A percentile compares a stretch with the other conserved stretches of the same genome.
Evolutionary conservation across 805 yeast genomes (phyloP).

Genomic region (Ogataea populi-albae): DNA sequence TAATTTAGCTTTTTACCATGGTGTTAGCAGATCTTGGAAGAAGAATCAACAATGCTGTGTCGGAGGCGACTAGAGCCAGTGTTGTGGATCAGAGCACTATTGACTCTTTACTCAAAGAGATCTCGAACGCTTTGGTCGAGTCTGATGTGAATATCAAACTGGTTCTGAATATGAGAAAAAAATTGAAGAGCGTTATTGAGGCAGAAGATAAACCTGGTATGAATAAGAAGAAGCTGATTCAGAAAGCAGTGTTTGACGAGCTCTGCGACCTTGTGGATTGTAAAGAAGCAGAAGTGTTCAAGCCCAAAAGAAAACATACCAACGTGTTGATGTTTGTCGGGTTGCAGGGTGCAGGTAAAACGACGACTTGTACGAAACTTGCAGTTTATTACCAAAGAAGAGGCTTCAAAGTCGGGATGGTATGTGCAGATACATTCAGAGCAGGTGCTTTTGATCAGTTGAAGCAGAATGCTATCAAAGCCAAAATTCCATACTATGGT

Average conservation of each 20-base stretch:
- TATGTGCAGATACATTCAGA: conserved; percentile 98
- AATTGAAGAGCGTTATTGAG: conserved; percentile 58
- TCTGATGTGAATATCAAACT: conserved; percentile 90
- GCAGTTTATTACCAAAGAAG: conserved; percentile 93
- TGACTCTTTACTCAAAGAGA: conserved; percentile 76
- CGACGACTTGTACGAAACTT: conserved; percentile 94
- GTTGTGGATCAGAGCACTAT: conserved; percentile 59
- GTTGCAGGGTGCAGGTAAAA: conserved; percentile 97
- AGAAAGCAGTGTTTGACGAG: conserved; percentile 93
- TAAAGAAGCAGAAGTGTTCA: conserved; percentile 44
- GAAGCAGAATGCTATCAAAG: conserved; percentile 95
- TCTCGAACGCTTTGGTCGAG: conserved; percentile 86
- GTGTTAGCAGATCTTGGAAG: conserved; percentile 79
- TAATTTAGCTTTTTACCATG: conserved; percentile 50
- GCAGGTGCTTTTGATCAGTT: conserved; percentile 99
- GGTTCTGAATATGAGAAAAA: conserved; percentile 73
- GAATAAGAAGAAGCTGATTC: conserved; percentile 77
- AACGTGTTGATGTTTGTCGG: conserved; percentile 97
- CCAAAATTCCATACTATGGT: conserved; percentile 91
- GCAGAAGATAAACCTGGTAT: conserved; percentile 50
- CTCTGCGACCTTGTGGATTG: conserved; percentile 82
- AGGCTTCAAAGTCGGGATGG: conserved; percentile 92
- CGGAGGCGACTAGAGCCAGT: conserved; percentile 55
- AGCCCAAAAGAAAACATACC: conserved; percentile 79
- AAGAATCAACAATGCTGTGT: conserved; percentile 71